phyloP scores from a whole-genome alignment of 2,329 filamentous ascomycete genomes.

The Gremmenia infestans region DNA sequence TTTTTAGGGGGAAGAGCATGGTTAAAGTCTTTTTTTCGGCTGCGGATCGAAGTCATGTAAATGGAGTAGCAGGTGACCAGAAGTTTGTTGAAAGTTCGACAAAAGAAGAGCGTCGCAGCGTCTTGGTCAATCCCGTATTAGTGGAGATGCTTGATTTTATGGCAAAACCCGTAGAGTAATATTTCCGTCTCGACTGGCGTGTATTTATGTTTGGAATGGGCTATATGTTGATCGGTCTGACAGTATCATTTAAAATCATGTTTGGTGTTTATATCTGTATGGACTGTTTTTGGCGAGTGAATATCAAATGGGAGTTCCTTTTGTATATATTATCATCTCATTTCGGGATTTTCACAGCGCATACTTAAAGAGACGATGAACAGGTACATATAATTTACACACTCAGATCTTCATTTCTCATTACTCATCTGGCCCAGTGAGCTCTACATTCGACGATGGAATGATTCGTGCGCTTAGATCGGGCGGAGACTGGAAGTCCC shows the following conservation, averaged over 20 bases:
- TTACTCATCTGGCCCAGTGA: constrained; percentile 14
- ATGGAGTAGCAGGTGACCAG: not conserved
- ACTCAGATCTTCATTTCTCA: not conserved
- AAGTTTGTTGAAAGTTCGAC: not conserved
- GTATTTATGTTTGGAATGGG: no score
- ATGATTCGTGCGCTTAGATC: constrained; percentile 35
- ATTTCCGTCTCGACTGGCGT: no score
- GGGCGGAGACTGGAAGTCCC: constrained; percentile 30
- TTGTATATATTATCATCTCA: no score
- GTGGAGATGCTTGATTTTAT: not conserved
- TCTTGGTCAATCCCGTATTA: not conserved
- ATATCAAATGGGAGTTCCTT: not conserved
- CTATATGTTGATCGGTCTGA: no score
- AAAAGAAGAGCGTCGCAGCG: not conserved
- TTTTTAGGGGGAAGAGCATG: not conserved
- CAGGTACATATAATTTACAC: no score
- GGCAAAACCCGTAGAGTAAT: no score
- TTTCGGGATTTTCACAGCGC: no score
- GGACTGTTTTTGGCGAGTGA: not conserved
- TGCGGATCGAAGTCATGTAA: not conserved
- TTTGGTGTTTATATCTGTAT: not conserved
- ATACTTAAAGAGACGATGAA: no score
- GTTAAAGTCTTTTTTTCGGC: not conserved
- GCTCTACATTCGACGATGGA: constrained; percentile 30
- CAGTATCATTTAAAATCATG: not conserved